Evolutionary conservation across 805 yeast species (phyloP).

Genomic region (Citeromyces nyonsensis): DNA sequence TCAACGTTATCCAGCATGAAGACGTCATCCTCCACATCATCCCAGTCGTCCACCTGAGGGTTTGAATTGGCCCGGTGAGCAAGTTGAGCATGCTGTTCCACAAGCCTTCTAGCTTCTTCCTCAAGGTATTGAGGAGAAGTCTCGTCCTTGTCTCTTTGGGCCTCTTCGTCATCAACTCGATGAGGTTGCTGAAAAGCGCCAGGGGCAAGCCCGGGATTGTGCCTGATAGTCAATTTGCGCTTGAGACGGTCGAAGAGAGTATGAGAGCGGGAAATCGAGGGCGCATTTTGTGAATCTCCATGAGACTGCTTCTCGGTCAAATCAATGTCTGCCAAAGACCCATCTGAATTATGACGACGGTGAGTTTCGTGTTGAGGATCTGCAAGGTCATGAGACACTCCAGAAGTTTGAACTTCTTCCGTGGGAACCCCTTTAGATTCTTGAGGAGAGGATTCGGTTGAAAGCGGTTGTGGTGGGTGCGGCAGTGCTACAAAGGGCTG

Average conservation of each 20-base stretch:
- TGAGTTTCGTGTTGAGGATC: too few relatives aligned
- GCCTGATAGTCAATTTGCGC: conserved; percentile 6
- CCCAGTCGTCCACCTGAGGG: conserved; percentile 11
- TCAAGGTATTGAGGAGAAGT: conserved; percentile 24
- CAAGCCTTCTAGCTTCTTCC: conserved; percentile 38
- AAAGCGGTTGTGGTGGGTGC: too few relatives aligned
- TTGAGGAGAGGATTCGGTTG: too few relatives aligned
- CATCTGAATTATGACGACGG: too few relatives aligned
- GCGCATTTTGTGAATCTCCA: too few relatives aligned
- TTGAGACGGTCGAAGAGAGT: conserved; percentile 15
- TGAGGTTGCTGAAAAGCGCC: conserved; percentile 1
- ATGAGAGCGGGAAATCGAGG: too few relatives aligned
- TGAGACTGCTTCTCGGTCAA: too few relatives aligned
- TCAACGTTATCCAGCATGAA: conserved; percentile 13
- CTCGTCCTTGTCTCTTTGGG: conserved; percentile 9
- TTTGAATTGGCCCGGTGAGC: conserved; percentile 8
- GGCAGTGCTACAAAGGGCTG: too few relatives aligned
- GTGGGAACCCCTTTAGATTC: too few relatives aligned
- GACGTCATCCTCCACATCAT: conserved; percentile 14
- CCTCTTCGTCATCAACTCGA: conserved; percentile 1
- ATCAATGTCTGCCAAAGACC: too few relatives aligned
- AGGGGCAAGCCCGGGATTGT: conserved; percentile 1
- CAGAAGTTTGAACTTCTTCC: too few relatives aligned
- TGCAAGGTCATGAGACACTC: too few relatives aligned
- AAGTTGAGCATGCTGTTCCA: conserved; percentile 26